Percentiles rank a stretch among this genome's conserved stretches.
These are phyloP conservation scores for Chytriomyces sp. DNA, from an alignment of 192 early-diverging fungal species.

Conservation along the genomic window DNA sequence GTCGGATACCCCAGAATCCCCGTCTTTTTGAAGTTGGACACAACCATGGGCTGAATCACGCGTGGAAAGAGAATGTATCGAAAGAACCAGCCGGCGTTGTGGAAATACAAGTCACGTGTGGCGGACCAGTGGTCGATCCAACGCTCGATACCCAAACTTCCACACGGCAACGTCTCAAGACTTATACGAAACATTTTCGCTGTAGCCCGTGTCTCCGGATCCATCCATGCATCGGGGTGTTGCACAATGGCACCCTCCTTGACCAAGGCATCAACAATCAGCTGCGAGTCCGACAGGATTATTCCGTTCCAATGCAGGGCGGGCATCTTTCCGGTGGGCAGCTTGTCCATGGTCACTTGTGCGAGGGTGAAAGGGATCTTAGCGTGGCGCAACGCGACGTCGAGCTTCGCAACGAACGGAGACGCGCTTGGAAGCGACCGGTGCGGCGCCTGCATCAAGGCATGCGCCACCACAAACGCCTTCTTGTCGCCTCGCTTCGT, in stretches of 20 bases:
- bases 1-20: background rate
- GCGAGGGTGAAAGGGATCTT: background rate
- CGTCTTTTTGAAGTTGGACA: too few species aligned
- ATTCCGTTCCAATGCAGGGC: background rate
- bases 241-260: background rate
- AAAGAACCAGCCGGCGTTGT: too few species aligned
- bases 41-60: too few species aligned
- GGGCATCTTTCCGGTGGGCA: background rate
- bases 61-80: too few species aligned
- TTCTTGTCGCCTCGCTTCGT: too few species aligned
- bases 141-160: background rate
- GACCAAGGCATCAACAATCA: conserved; percentile 3
- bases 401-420: conserved; percentile 12
- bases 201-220: background rate
- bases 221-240: conserved; percentile 7
- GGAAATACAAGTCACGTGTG: too few species aligned
- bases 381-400: background rate
- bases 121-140: background rate
- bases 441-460: too few species aligned
- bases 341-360: background rate
- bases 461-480: too few species aligned
- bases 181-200: conserved; percentile 10
- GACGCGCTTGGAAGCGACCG: too few species aligned
- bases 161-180: conserved; percentile 5
- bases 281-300: background rate